Base-by-base conservation (phyloP, 2,329 filamentous ascomycete genomes). In the Helotiales sp. region DNA sequence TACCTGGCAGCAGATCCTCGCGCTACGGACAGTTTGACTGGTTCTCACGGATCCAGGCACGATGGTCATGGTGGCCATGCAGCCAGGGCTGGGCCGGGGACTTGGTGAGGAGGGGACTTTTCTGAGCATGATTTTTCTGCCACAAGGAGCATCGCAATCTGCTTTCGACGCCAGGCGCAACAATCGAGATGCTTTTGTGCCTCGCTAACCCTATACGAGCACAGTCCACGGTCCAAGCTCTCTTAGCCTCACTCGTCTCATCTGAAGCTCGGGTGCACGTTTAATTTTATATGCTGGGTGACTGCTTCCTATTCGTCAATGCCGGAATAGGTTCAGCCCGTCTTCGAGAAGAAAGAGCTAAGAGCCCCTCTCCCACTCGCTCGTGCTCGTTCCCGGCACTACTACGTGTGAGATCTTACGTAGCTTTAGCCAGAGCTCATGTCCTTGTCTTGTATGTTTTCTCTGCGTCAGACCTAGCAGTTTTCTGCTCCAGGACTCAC, bases 381-480 rank as follows among this genome's bases (percentile, higher is more conserved):
- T 44, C 33, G 50, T 19, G 38, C 47, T 59, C 30, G 54, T 44
- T 51, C 30, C 51, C 52, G 42, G 33, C 48, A 49, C 58, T 27
- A 56, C 54, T 31, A 46, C 31, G 34, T 25, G n/a, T n/a, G n/a
- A n/a, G n/a, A n/a, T n/a, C n/a, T n/a, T n/a, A 53, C 52, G 31
- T 46, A 53, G 51, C 27, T 9, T 40, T 47, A 52, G 46, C 42
- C 34, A 51, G 36, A n/a, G n/a, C n/a, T n/a, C n/a, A n/a, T n/a
- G n/a, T n/a, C 54, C 53, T 36, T 27, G 17, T 49, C 42, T 49
- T 60, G 38, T 33, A 52, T 58, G 51, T 54, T 62, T 47, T 54
- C 47, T 56, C 40, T 25, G 27, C 40, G 8, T 27, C 34, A 55
- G 17, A 55, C 57, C 56, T 63, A 60, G 59, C 62, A n/a, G n/a